phyloP scores from a whole-genome alignment of 257 asterid species.

The Catharanthus roseus region DNA sequence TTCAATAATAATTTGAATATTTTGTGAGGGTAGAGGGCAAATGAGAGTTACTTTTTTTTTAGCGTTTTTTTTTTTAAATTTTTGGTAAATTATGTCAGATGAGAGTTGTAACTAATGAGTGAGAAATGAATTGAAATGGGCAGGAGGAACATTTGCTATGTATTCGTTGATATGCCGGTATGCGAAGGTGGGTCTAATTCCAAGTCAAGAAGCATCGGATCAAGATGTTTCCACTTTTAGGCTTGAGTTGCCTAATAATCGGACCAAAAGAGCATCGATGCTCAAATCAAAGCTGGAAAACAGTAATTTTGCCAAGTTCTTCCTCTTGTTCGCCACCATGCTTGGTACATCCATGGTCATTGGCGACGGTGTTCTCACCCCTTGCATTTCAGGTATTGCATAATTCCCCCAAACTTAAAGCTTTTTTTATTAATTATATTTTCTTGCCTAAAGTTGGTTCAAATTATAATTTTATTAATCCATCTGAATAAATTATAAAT shows the following conservation, averaged over 20 bases:
- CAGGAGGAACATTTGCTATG: slow-evolving; percentile 80
- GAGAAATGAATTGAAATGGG: not conserved
- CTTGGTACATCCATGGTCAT: slow-evolving; percentile 87
- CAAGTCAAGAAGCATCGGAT: slow-evolving; percentile 67
- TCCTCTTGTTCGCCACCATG: slow-evolving; percentile 53
- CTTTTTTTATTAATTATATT: no score
- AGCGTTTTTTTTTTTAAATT: no score
- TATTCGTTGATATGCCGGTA: slow-evolving; percentile 68
- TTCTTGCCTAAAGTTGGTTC: no score
- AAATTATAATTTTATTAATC: no score
- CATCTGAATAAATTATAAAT: no score
- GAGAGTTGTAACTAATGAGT: no score
- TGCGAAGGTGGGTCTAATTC: slow-evolving; percentile 61
- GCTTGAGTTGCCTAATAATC: slow-evolving; percentile 44
- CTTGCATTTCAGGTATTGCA: slow-evolving; percentile 58
- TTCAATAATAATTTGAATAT: no score
- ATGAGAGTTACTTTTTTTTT: no score
- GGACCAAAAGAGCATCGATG: slow-evolving; percentile 37
- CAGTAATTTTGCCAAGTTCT: slow-evolving; percentile 38
- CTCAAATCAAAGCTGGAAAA: slow-evolving; percentile 47
- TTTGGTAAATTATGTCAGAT: no score
- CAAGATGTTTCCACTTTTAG: slow-evolving; percentile 49
- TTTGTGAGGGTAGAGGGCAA: no score
- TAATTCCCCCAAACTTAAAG: not conserved
- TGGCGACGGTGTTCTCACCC: slow-evolving; percentile 80